A percentile compares a stretch with the other conserved stretches of the same genome.
These are phyloP conservation scores for Suillus luteus DNA, from an alignment of 768 basidiomycete genomes.

Conservation along the genomic window DNA sequence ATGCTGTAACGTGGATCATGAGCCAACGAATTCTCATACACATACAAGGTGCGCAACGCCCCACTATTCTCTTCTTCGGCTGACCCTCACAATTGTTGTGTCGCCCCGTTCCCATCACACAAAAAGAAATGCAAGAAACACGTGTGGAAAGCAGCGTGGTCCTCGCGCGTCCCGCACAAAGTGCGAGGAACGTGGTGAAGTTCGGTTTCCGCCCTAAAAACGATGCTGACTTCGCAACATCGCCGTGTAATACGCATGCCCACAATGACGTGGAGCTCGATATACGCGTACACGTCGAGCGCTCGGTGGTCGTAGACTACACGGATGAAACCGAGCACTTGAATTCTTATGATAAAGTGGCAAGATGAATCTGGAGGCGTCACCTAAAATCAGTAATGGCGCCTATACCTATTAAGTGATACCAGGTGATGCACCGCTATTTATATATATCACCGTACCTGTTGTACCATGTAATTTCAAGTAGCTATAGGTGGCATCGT, in stretches of 20 bases:
- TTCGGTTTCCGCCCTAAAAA: constrained; percentile 27
- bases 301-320: constrained; percentile 30
- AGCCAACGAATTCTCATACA: constrained; percentile 59
- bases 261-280: constrained; percentile 29
- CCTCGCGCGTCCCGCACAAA: constrained; percentile 18
- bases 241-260: background rate
- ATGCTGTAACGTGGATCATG: constrained; percentile 63
- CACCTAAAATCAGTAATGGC: background rate
- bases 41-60: constrained; percentile 45
- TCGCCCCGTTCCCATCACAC: background rate
- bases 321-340: constrained; percentile 1
- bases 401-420: background rate
- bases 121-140: constrained; percentile 29
- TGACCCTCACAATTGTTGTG: background rate
- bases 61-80: background rate
- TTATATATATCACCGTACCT: background rate
- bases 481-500: background rate
- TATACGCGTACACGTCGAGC: constrained; percentile 34
- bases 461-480: background rate
- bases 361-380: constrained; percentile 10
- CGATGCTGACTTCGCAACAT: constrained; percentile 25
- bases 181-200: constrained; percentile 20
- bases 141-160: constrained; percentile 29
- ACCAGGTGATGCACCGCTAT: constrained; percentile 1
- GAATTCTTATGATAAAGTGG: constrained; percentile 18